phyloP scores from a whole-genome alignment of 257 asterid species.

The Osmanthus fragrans region DNA sequence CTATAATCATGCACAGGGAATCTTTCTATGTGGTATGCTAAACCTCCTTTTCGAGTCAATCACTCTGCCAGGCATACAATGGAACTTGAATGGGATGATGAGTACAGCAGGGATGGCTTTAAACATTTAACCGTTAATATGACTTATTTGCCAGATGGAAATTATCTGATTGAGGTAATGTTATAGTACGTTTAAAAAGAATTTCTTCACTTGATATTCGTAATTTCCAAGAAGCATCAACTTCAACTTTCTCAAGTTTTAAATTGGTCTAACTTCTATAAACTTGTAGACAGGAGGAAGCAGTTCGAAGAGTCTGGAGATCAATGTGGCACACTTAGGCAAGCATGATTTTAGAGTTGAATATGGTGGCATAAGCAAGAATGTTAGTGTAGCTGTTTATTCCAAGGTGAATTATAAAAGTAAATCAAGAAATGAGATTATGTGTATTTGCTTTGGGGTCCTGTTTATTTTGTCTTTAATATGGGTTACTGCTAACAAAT shows the following conservation, averaged over 20 bases:
- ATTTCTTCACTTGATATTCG: neutral
- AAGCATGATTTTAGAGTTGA: slow-evolving; percentile 72
- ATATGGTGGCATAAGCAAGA: slow-evolving; percentile 70
- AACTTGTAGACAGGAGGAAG: slow-evolving; percentile 61
- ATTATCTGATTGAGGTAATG: slow-evolving; percentile 72
- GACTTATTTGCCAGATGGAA: slow-evolving; percentile 61
- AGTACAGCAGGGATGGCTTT: slow-evolving; percentile 44
- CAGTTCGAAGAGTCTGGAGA: slow-evolving; percentile 51
- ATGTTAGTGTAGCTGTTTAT: slow-evolving; percentile 68
- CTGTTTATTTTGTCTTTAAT: slow-evolving; percentile 3
- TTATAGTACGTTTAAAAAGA: slow-evolving; percentile 12
- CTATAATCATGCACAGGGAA: slow-evolving; percentile 48
- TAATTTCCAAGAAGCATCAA: slow-evolving; percentile 15
- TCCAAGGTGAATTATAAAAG: slow-evolving; percentile 52
- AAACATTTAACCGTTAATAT: slow-evolving; percentile 42
- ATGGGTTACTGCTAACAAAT: neutral
- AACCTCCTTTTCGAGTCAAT: slow-evolving; percentile 87
- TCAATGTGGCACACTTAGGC: slow-evolving; percentile 54
- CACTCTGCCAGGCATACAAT: slow-evolving; percentile 52
- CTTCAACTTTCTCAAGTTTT: slow-evolving; percentile 4
- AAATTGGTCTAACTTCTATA: slow-evolving; percentile 26
- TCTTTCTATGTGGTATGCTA: slow-evolving; percentile 70
- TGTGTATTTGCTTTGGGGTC: neutral
- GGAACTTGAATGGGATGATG: slow-evolving; percentile 84
- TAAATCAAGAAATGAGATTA: slow-evolving; percentile 4